phyloP scores from a whole-genome alignment of 805 yeast species.

The Candida anglica region DNA sequence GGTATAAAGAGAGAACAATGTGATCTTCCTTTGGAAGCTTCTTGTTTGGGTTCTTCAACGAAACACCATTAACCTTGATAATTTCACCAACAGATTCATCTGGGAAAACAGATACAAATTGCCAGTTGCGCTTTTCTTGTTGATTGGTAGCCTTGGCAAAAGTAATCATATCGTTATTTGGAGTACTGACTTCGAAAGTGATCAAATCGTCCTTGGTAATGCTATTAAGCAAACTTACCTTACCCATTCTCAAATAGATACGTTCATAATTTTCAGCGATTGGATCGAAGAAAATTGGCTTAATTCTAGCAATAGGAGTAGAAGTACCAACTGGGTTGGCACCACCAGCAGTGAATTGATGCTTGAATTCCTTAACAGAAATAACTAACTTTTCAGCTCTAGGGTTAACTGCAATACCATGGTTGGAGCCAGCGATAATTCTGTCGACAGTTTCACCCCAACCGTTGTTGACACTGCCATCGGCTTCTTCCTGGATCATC shows the following conservation, averaged over 20 bases:
- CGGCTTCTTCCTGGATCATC: constrained; percentile 10
- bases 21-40: constrained; percentile 46
- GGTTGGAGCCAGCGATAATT: constrained; percentile 67
- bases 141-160: constrained; percentile 73
- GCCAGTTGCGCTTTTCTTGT: constrained; percentile 50
- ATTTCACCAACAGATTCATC: constrained; percentile 72
- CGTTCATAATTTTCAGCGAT: constrained; percentile 57
- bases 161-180: constrained; percentile 44
- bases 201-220: constrained; percentile 37
- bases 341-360: constrained; percentile 25
- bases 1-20: constrained; percentile 51
- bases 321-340: constrained; percentile 29
- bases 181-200: constrained; percentile 52
- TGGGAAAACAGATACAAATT: constrained; percentile 66
- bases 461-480: constrained; percentile 49
- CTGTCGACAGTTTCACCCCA: constrained; percentile 88
- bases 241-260: constrained; percentile 57
- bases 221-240: constrained; percentile 27
- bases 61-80: constrained; percentile 59
- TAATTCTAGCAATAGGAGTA: constrained; percentile 59
- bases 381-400: constrained; percentile 70
- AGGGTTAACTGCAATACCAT: constrained; percentile 78
- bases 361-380: constrained; percentile 70
- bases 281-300: constrained; percentile 63
- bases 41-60: constrained; percentile 30